phyloP scores from a whole-genome alignment of 1,284 basidiomycete species.

The Leccinum solheimii region DNA sequence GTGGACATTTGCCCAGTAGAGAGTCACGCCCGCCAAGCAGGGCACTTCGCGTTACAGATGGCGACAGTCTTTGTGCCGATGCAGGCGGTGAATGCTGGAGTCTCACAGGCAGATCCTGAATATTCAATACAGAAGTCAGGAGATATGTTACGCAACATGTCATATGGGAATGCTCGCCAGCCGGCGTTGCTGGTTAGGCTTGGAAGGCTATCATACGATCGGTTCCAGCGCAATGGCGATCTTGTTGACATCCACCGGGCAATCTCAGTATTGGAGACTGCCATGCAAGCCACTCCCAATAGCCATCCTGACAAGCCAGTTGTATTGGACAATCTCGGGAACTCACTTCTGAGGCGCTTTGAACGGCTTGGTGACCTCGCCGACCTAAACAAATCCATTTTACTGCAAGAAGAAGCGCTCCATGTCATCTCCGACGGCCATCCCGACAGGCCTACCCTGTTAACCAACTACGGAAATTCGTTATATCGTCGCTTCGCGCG shows the following conservation, averaged over 20 bases:
- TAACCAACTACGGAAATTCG: too few species aligned
- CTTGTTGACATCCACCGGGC: too few species aligned
- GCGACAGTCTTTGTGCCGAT: neutral
- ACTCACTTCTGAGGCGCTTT: too few species aligned
- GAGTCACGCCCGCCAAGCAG: neutral
- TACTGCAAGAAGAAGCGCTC: too few species aligned
- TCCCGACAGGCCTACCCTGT: too few species aligned
- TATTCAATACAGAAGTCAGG: neutral
- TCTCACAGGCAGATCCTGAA: neutral
- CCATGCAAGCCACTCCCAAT: neutral
- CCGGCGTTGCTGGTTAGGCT: neutral
- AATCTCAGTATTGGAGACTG: neutral
- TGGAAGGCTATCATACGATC: neutral
- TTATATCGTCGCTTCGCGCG: neutral
- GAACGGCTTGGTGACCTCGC: too few species aligned
- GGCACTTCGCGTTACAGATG: neutral
- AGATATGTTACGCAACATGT: neutral
- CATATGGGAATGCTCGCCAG: neutral
- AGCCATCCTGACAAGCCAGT: neutral
- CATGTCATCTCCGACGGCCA: too few species aligned
- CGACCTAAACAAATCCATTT: too few species aligned
- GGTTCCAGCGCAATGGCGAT: neutral
- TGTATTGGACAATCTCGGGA: neutral
- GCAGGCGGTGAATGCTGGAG: neutral
- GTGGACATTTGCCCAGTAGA: neutral